Base-by-base conservation (phyloP, 768 basidiomycete genomes). In the Leccinum uliginosum region DNA sequence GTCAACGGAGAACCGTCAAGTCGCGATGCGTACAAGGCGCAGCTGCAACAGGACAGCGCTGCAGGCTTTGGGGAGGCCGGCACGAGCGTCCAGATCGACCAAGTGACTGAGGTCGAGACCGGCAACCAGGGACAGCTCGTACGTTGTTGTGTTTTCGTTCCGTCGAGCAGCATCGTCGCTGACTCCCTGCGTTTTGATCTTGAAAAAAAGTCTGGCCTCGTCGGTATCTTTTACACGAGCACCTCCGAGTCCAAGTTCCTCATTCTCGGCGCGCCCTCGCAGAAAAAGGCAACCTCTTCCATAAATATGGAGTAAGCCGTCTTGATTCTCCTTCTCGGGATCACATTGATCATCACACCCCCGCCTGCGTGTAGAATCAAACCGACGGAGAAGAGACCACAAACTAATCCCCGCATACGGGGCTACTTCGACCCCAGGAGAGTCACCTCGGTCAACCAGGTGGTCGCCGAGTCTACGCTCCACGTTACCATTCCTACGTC, bases 1-100 rank as follows among this genome's bases (percentile, higher is more conserved):
- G 64, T 81, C 54, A 82, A 82, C 58, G 79, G 76, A 17, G 65
- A 69, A 24, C 29, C 65, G 14, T 26, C 75, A 34, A 69, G 75
- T 24, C 76, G 76, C 23, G 71, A 72, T 0, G 69, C 73, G 23
- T 81, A 79, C 68, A 73, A 75, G 62, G 43, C 66, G 50, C 68
- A 71, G 50, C 59, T 81, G 30, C 71, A 66, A 24, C 34, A 50
- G 23, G 59, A 72, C 49, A 73, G 71, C 8, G 64, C 61, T 1
- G 67, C 71, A 26, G 57, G 40, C 11, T 21, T 40, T 1, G 49
- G 10, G 3, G 66, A 70, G 23, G 34, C 24, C 14, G 9, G 23
- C 10, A 60, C 72, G 1, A 40, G 9, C 7, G 70, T 71, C 48
- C 65, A 29, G 23, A 59, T 71, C 2, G 53, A 72, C 21, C 70